Base-by-base conservation (phyloP, 345 rosid species). In the Corymbia maculata region DNA sequence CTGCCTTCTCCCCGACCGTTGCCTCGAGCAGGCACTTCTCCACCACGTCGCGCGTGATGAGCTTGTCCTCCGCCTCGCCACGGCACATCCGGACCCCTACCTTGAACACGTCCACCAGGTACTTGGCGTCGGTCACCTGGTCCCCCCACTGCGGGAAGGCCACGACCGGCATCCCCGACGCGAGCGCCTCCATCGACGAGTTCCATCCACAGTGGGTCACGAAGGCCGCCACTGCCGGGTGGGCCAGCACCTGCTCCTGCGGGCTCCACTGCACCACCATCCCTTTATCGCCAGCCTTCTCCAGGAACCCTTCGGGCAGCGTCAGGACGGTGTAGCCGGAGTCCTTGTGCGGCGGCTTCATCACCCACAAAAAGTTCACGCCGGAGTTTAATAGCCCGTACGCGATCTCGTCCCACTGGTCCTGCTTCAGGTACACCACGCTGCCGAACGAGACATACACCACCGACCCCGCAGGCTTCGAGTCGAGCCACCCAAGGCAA, bases 171-270 rank as follows among this genome's bases (percentile, higher is more conserved):
- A 94, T 88, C 8, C 98, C 99, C 1, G 92, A 90, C 4, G 97
- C 88, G 26, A 97, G 85, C 24, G 99, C 92, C 89, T 97, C 99
- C 93, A 96, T 91, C 1, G 97, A 90, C 8, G 98, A 97, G 92
- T 96, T 96, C 99, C 99, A 97, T 10, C 99, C 99, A 51, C 99
- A 96, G 70, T 97, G 99, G 1, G 97, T 94, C 30, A 95, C 92
- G 80, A 96, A 97, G 90, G 97, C 94, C 4, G 94, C 94, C n/a
- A 95, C 88, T 0, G 98, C 91, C 13, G 94, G 94, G 89, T 97
- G 99, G 86, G 92, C 91, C 51, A 97, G 84, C 24, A 97, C 98
- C 86, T 92, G 90, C 90, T 95, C 97, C 86, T 97, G 99, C 0
- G 98, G 95, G 90, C 97, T 91, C 98, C 99, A 97, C 55, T 92